Percentiles rank a stretch among this genome's conserved stretches.
Evolutionary conservation across 2,329 filamentous ascomycete species (phyloP).

Genomic region (Sordariomycetes sp.): DNA sequence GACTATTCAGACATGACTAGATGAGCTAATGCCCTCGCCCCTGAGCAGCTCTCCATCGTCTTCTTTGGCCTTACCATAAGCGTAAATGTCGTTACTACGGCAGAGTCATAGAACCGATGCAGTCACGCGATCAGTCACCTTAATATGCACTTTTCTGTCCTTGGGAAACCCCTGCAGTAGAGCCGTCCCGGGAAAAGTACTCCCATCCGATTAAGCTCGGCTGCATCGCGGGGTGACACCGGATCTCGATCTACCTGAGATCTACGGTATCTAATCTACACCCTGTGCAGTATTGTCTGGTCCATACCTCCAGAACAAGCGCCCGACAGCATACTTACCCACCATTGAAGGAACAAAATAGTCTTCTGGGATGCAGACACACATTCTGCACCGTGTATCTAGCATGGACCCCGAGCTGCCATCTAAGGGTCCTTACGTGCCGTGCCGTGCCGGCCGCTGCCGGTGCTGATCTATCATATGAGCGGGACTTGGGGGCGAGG

Average conservation of each 20-base stretch:
- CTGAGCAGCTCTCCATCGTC: background rate
- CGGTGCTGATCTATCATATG: background rate
- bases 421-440: background rate
- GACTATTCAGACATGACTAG: background rate
- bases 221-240: background rate
- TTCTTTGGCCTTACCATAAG: slow-evolving; percentile 1
- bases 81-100: background rate
- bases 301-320: background rate
- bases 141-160: background rate
- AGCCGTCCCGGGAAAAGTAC: background rate
- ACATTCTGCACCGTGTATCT: background rate
- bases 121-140: background rate
- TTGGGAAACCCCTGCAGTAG: background rate
- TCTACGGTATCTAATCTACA: background rate
- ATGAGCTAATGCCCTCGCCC: background rate
- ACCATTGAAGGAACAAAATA: background rate
- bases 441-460: background rate
- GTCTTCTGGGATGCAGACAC: background rate
- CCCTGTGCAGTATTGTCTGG: background rate
- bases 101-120: background rate
- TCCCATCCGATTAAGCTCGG: background rate
- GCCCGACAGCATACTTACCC: background rate
- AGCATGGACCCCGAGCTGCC: background rate
- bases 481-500: background rate
- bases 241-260: background rate